A percentile compares a stretch with the other conserved stretches of the same genome.
phyloP scores from a whole-genome alignment of 1,284 basidiomycete species.

The Grifola frondosa region DNA sequence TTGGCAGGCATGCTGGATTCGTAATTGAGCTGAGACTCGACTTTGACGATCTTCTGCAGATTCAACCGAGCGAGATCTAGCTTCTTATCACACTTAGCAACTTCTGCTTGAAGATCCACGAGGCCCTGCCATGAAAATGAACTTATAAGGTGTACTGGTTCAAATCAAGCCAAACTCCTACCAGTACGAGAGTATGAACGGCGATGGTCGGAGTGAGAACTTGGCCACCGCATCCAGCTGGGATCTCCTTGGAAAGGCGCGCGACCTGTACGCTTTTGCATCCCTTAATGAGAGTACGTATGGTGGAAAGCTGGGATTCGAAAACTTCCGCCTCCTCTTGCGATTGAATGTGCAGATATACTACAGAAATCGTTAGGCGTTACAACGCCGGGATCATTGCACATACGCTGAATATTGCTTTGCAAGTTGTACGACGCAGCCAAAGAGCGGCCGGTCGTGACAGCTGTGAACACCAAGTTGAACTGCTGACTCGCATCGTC shows the following conservation, averaged over 20 bases:
- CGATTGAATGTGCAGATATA: constrained; percentile 72
- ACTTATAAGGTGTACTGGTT: neutral
- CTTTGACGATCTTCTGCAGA: constrained; percentile 70
- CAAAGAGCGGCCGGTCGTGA: constrained; percentile 78
- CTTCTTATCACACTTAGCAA: constrained; percentile 83
- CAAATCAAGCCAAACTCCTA: constrained; percentile 34
- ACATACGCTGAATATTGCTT: constrained; percentile 76
- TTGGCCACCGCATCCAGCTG: constrained; percentile 81
- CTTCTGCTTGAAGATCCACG: constrained; percentile 79
- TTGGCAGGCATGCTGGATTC: constrained; percentile 72
- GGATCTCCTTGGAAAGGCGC: constrained; percentile 53
- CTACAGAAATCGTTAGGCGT: constrained; percentile 38
- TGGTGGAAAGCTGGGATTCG: constrained; percentile 66
- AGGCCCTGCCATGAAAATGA: neutral
- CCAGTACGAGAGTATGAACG: constrained; percentile 79
- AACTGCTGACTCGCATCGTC: constrained; percentile 76
- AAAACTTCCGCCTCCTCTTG: constrained; percentile 61
- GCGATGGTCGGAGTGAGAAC: constrained; percentile 72
- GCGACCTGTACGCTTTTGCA: constrained; percentile 66
- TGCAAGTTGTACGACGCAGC: constrained; percentile 86
- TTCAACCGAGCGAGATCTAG: constrained; percentile 62
- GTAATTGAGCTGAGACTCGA: constrained; percentile 70
- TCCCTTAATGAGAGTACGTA: constrained; percentile 83
- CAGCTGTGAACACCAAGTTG: constrained; percentile 76
- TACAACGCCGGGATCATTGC: neutral